Conservation (phyloP, 2,329 filamentous ascomycete genomes). For the Beauveria bassiana region DNA sequence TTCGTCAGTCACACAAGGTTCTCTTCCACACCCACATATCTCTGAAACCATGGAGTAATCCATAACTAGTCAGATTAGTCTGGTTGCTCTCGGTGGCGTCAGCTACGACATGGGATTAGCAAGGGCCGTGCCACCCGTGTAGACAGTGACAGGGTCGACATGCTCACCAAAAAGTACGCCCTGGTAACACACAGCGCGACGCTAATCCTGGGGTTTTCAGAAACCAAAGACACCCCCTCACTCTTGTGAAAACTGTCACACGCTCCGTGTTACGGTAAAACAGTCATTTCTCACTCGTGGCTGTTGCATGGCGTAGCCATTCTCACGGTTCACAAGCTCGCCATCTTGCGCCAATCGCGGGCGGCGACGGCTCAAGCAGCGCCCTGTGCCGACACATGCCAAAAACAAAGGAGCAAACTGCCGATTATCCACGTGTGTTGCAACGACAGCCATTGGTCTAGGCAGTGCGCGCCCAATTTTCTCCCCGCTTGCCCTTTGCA, state of each 20-base stretch:
- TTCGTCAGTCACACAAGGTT: not conserved
- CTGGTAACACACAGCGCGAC: not conserved
- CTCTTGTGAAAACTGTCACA: too few species aligned
- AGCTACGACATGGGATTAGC: conserved; percentile 8
- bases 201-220: not conserved
- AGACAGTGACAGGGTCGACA: not conserved
- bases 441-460: not conserved
- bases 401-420: not conserved
- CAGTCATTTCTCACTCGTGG: not conserved
- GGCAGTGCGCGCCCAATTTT: not conserved
- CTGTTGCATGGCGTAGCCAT: not conserved
- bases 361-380: conserved; percentile 5
- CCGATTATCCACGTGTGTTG: not conserved
- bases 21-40: not conserved
- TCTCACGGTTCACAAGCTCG: not conserved
- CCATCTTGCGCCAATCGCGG: not conserved
- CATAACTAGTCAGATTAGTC: not conserved
- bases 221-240: not conserved
- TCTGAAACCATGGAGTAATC: not conserved
- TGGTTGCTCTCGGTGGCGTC: not conserved
- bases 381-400: not conserved
- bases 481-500: not conserved
- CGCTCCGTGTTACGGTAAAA: too few species aligned
- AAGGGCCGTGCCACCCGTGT: conserved; percentile 7
- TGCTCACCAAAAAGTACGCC: not conserved